Percentiles rank a stretch among this genome's conserved stretches.
phyloP scores from a whole-genome alignment of 768 basidiomycete genomes.

The Sporobolomyces roseus region DNA sequence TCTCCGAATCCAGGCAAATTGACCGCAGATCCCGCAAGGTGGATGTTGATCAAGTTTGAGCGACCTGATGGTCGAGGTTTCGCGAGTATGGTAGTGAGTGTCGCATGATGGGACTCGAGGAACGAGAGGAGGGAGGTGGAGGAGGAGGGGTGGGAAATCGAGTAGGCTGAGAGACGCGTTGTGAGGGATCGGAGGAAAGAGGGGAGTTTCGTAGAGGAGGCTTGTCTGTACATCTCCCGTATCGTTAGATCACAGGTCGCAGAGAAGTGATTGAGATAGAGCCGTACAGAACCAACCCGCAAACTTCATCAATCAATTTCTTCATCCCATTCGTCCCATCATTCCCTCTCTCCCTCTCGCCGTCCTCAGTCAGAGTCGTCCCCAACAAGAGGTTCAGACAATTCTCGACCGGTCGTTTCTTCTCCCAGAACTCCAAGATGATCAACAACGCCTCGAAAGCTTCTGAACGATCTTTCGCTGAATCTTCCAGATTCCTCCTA shows the following conservation, averaged over 20 bases:
- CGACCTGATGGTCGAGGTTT: slow-evolving; percentile 10
- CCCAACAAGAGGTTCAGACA: slow-evolving; percentile 12
- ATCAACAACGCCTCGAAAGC: slow-evolving; percentile 18
- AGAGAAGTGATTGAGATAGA: no score
- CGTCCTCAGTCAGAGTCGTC: neutral
- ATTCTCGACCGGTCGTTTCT: slow-evolving; percentile 16
- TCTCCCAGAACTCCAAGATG: slow-evolving; percentile 33
- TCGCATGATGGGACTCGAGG: neutral
- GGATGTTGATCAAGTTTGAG: slow-evolving; percentile 24
- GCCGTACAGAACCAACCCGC: slow-evolving; percentile 25
- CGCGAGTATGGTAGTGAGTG: slow-evolving; percentile 8
- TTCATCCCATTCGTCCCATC: neutral
- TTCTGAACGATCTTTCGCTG: neutral
- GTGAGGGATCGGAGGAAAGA: slow-evolving; percentile 1
- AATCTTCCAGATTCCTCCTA: no score
- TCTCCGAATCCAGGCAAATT: neutral
- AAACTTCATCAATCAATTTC: slow-evolving; percentile 8
- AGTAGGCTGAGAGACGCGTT: neutral
- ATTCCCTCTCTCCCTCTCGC: neutral
- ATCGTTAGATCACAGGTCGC: no score
- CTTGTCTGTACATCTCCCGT: slow-evolving; percentile 27
- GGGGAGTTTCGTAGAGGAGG: slow-evolving; percentile 30
- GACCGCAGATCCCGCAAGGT: neutral
- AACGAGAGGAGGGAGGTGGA: neutral
- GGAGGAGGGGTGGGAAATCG: neutral